Evolutionary conservation across 108 stramenopile species (phyloP).

Genomic region (Cylindrotheca fusiformis): DNA sequence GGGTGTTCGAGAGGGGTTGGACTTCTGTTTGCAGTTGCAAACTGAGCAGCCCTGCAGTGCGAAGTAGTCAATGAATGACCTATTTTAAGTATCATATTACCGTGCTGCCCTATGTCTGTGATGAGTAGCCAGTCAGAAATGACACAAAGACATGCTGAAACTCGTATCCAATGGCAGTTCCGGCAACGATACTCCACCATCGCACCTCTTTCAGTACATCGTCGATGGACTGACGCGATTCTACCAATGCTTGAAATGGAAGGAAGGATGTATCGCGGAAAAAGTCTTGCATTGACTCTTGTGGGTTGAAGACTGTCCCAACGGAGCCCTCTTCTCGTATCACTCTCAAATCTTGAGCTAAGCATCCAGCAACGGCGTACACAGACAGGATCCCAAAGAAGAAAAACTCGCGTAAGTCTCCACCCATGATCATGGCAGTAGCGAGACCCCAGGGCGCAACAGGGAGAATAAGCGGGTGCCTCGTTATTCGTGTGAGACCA

Average conservation of each 20-base stretch:
- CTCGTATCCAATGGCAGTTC: neutral
- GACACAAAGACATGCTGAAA: neutral
- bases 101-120: no score
- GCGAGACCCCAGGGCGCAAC: conserved; percentile 58
- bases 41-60: no score
- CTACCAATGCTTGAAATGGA: conserved; percentile 47
- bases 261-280: conserved; percentile 50
- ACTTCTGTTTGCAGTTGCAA: conserved; percentile 25
- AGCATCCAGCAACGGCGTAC: conserved; percentile 52
- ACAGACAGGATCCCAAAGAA: conserved; percentile 48
- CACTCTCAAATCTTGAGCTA: conserved; percentile 52
- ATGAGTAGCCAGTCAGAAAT: no score
- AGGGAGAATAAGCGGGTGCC: conserved; percentile 59
- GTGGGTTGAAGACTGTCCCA: conserved; percentile 43
- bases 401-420: conserved; percentile 29
- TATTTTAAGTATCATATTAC: no score
- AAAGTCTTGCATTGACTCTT: conserved; percentile 25
- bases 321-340: conserved; percentile 58
- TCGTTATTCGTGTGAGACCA: conserved; percentile 52
- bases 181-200: neutral
- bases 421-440: conserved; percentile 38
- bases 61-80: no score
- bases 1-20: conserved; percentile 28
- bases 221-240: conserved; percentile 37
- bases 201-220: conserved; percentile 31